phyloP scores from a whole-genome alignment of 805 yeast species.

The Candida ascalaphidarum region DNA sequence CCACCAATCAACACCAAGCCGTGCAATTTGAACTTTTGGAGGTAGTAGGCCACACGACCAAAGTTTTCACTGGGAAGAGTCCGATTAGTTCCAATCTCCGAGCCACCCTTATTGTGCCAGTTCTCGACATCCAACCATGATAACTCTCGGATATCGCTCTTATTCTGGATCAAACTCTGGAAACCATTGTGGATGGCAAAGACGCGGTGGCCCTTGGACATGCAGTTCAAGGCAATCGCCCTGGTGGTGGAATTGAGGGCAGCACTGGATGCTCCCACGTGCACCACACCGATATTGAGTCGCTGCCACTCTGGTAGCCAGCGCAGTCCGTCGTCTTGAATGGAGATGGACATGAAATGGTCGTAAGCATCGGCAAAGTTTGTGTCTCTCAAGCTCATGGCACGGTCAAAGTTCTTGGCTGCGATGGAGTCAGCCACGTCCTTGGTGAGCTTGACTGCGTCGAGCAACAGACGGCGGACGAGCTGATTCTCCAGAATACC shows the following conservation, averaged over 20 bases:
- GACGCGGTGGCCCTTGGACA: slow-evolving; percentile 67
- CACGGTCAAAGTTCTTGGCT: slow-evolving; percentile 56
- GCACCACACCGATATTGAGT: slow-evolving; percentile 59
- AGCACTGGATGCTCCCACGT: slow-evolving; percentile 77
- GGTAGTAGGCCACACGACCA: slow-evolving; percentile 65
- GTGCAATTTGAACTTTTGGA: slow-evolving; percentile 59
- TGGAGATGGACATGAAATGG: slow-evolving; percentile 44
- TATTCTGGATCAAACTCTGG: slow-evolving; percentile 56
- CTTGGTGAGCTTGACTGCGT: slow-evolving; percentile 65
- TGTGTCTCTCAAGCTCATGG: slow-evolving; percentile 64
- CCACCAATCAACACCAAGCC: slow-evolving; percentile 77
- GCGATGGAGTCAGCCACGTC: slow-evolving; percentile 66
- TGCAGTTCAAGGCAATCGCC: slow-evolving; percentile 66
- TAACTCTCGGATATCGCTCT: slow-evolving; percentile 51
- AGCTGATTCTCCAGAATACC: slow-evolving; percentile 66
- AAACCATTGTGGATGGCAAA: slow-evolving; percentile 72
- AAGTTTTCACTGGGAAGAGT: slow-evolving; percentile 58
- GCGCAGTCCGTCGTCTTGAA: slow-evolving; percentile 25
- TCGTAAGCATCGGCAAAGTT: slow-evolving; percentile 57
- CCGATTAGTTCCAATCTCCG: slow-evolving; percentile 77
- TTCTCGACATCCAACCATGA: slow-evolving; percentile 64
- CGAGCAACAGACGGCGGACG: slow-evolving; percentile 58
- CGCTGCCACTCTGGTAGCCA: slow-evolving; percentile 42
- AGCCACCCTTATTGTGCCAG: slow-evolving; percentile 72
- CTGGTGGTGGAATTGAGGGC: slow-evolving; percentile 73